Conservation (phyloP, 306 rosid species). For the Arachis stenosperma region DNA sequence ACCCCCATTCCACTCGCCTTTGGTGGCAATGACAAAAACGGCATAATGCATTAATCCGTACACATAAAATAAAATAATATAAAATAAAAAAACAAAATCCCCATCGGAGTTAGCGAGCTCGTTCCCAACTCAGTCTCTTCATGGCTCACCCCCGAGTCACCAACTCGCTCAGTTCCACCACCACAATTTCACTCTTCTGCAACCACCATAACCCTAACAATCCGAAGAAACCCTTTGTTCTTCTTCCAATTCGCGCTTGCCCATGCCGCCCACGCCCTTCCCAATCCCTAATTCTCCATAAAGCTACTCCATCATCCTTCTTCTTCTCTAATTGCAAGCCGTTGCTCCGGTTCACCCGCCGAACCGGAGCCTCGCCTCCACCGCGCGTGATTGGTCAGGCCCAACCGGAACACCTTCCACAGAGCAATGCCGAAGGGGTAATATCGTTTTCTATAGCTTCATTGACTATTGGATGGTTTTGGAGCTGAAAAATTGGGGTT, state of each 20-base stretch:
- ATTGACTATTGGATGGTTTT: neutral
- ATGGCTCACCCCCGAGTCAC: slow-evolving; percentile 66
- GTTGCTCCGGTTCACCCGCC: slow-evolving; percentile 38
- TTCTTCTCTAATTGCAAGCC: slow-evolving; percentile 27
- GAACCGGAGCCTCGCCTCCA: neutral
- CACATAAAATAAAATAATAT: neutral
- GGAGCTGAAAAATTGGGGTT: neutral
- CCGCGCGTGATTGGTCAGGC: slow-evolving; percentile 31
- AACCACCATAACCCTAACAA: slow-evolving; percentile 30
- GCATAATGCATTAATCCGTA: neutral
- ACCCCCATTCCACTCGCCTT: neutral
- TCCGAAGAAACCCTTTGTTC: slow-evolving; percentile 24
- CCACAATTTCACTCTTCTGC: slow-evolving; percentile 54
- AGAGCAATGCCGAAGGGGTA: slow-evolving; percentile 36
- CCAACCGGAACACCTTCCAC: slow-evolving; percentile 45
- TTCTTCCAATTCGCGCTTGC: slow-evolving; percentile 30
- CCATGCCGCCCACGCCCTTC: slow-evolving; percentile 12
- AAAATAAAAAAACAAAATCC: neutral
- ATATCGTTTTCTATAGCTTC: no score
- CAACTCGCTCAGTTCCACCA: slow-evolving; percentile 58
- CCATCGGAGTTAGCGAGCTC: neutral
- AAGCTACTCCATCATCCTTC: neutral
- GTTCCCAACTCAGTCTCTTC: slow-evolving; percentile 39
- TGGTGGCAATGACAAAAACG: neutral
- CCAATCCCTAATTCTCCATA: slow-evolving; percentile 41